phyloP scores from a whole-genome alignment of 2,329 filamentous ascomycete genomes.

The Xylaria sp. region DNA sequence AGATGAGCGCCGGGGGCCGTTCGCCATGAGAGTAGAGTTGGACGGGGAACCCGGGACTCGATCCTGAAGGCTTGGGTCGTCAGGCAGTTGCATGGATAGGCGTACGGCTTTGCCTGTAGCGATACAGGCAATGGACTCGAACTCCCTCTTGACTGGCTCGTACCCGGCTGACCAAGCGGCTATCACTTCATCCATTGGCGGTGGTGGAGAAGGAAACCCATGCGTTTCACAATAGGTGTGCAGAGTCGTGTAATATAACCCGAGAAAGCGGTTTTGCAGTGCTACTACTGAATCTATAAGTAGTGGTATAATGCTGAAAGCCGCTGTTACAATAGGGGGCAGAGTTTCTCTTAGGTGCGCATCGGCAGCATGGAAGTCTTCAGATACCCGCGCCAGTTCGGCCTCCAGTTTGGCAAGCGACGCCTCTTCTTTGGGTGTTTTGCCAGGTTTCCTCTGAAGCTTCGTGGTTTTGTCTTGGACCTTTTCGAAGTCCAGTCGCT shows the following conservation, averaged over 20 bases:
- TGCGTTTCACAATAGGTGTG: slow-evolving; percentile 77
- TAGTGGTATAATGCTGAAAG: slow-evolving; percentile 78
- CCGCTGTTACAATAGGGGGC: slow-evolving; percentile 75
- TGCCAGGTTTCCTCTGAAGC: slow-evolving; percentile 74
- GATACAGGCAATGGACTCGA: slow-evolving; percentile 73
- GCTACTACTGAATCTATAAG: slow-evolving; percentile 76
- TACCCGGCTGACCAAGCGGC: slow-evolving; percentile 72
- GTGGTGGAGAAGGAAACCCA: slow-evolving; percentile 75
- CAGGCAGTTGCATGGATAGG: slow-evolving; percentile 54
- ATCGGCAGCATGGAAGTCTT: slow-evolving; percentile 81
- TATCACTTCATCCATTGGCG: slow-evolving; percentile 77
- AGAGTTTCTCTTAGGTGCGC: slow-evolving; percentile 76
- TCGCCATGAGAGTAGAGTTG: slow-evolving; percentile 47
- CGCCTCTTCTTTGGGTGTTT: slow-evolving; percentile 77
- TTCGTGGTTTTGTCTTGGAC: slow-evolving; percentile 77
- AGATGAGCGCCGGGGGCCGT: slow-evolving; percentile 54
- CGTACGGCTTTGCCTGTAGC: slow-evolving; percentile 73
- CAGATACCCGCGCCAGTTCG: slow-evolving; percentile 72
- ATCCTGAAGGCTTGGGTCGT: slow-evolving; percentile 46
- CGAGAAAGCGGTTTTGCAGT: slow-evolving; percentile 81
- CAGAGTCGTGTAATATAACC: slow-evolving; percentile 79
- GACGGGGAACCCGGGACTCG: slow-evolving; percentile 45
- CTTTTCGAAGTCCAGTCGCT: slow-evolving; percentile 82
- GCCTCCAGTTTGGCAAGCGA: slow-evolving; percentile 75
- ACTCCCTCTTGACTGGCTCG: slow-evolving; percentile 70